phyloP scores from a whole-genome alignment of 2,329 filamentous ascomycete species.

The Colletotrichum noveboracense region DNA sequence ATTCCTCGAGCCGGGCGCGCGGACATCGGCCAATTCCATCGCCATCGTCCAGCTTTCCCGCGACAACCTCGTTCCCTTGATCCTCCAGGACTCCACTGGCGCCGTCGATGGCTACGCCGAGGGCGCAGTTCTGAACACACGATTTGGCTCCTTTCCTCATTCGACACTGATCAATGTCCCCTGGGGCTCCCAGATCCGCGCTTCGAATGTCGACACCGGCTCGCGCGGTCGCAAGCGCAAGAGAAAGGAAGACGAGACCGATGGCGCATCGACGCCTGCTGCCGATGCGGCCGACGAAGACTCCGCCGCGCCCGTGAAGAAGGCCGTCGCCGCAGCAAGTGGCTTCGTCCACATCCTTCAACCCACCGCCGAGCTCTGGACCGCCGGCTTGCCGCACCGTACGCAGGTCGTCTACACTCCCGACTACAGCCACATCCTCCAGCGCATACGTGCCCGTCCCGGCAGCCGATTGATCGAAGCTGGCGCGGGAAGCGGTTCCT shows the following conservation, averaged over 20 bases:
- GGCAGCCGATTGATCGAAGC: constrained; percentile 80
- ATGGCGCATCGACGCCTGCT: constrained; percentile 19
- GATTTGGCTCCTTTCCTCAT: constrained; percentile 90
- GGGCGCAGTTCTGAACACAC: constrained; percentile 84
- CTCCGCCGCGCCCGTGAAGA: constrained; percentile 43
- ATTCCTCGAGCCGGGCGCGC: constrained; percentile 75
- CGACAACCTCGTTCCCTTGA: constrained; percentile 81
- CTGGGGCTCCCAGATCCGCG: constrained; percentile 92
- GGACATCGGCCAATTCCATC: constrained; percentile 69
- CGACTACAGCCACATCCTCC: constrained; percentile 85
- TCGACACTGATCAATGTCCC: constrained; percentile 77
- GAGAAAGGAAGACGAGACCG: constrained; percentile 47
- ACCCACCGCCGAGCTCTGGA: constrained; percentile 85
- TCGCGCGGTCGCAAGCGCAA: constrained; percentile 79
- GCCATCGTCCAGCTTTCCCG: constrained; percentile 89
- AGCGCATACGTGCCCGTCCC: constrained; percentile 75
- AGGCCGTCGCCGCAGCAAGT: constrained; percentile 59
- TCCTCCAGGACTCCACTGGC: constrained; percentile 66
- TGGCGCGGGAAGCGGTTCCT: constrained; percentile 82
- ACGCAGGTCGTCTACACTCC: constrained; percentile 89
- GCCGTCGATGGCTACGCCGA: constrained; percentile 75
- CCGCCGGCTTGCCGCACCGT: constrained; percentile 77
- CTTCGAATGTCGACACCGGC: constrained; percentile 88
- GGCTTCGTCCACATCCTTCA: constrained; percentile 82
- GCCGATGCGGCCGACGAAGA: constrained; percentile 39